These are phyloP conservation scores for Solanum ossicruentum DNA, from an alignment of 257 asterid species.

Conservation along the genomic window DNA sequence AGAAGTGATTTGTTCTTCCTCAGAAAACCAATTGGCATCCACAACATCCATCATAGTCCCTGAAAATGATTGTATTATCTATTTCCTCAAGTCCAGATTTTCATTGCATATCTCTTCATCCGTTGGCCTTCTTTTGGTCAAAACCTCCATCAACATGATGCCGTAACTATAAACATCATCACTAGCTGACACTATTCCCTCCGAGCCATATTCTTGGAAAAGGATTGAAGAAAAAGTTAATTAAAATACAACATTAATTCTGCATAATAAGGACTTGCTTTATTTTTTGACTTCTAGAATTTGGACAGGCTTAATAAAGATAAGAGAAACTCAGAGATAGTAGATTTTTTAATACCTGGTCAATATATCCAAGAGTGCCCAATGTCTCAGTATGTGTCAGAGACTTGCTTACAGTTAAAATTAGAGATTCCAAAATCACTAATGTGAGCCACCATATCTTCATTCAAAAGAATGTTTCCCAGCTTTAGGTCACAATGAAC, in stretches of 20 bases:
- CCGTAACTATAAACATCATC: neutral
- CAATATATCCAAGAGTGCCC: too few species aligned
- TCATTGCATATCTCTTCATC: slow-evolving; percentile 5
- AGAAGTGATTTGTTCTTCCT: neutral
- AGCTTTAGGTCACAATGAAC: too few species aligned
- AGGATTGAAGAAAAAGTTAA: neutral
- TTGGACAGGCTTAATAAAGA: too few species aligned
- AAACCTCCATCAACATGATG: slow-evolving; percentile 14
- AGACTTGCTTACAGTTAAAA: too few species aligned
- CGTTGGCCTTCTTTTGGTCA: slow-evolving; percentile 8
- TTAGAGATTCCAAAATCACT: too few species aligned
- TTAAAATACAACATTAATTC: neutral
- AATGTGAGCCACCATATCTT: too few species aligned
- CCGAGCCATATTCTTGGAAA: slow-evolving; percentile 12
- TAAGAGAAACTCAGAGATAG: too few species aligned
- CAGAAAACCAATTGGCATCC: neutral
- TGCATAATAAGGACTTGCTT: neutral
- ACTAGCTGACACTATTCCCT: slow-evolving; percentile 13
- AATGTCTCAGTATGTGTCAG: too few species aligned
- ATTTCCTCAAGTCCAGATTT: slow-evolving; percentile 7
- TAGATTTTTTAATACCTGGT: too few species aligned
- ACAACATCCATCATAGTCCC: neutral
- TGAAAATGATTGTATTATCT: slow-evolving; percentile 7
- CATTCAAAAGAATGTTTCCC: too few species aligned
- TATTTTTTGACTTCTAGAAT: neutral